These are phyloP conservation scores for Porogramme epimiltina DNA, from an alignment of 1,284 basidiomycete species.

Conservation along the genomic window DNA sequence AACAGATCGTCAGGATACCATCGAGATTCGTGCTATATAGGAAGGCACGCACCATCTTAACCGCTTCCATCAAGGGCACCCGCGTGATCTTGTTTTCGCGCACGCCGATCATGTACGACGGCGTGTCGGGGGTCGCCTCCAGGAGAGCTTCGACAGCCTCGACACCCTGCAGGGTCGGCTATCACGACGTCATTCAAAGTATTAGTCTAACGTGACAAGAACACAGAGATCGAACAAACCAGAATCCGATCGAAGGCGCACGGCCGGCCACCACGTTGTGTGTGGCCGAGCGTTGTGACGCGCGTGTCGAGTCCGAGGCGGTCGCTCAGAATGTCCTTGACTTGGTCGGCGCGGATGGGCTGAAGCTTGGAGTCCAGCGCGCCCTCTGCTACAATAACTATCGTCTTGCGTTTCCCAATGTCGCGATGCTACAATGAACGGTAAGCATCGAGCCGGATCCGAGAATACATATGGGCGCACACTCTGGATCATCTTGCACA, in stretches of 20 bases:
- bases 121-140: conserved; percentile 87
- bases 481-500: conserved; percentile 86
- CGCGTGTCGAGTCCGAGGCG: conserved; percentile 92
- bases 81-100: conserved; percentile 95
- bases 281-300: conserved; percentile 98
- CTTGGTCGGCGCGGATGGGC: conserved; percentile 87
- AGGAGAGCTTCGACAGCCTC: conserved; percentile 92
- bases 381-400: conserved; percentile 97
- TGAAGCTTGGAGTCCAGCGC: conserved; percentile 88
- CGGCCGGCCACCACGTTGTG: conserved; percentile 92
- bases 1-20: conserved; percentile 3
- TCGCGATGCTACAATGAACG: conserved; percentile 70
- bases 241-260: conserved; percentile 93
- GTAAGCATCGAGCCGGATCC: background rate
- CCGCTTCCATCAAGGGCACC: conserved; percentile 91
- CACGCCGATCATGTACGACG: conserved; percentile 97
- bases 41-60: conserved; percentile 64
- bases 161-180: conserved; percentile 94
- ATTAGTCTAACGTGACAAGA: background rate
- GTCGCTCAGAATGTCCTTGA: conserved; percentile 88
- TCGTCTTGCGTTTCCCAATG: conserved; percentile 95
- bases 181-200: conserved; percentile 23
- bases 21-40: background rate
- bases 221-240: conserved; percentile 44
- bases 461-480: conserved; percentile 43